A percentile compares a stretch with the other conserved stretches of the same genome.
These are phyloP conservation scores for Globisporangium radiosum DNA, from an alignment of 352 stramenopile species.

Conservation along the genomic window DNA sequence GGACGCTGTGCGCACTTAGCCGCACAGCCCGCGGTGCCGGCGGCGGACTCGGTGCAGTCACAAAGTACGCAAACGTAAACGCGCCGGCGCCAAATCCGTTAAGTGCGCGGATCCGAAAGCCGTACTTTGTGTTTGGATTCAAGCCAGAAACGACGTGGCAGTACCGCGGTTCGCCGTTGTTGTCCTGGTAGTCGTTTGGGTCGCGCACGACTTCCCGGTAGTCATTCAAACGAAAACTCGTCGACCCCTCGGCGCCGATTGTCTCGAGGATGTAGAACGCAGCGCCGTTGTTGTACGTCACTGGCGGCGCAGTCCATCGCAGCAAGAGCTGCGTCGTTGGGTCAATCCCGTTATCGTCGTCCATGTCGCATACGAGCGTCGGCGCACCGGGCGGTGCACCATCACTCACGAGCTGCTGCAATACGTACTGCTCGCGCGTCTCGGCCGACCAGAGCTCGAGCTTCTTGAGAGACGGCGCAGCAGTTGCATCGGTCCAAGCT, in stretches of 20 bases:
- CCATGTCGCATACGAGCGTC: slow-evolving; percentile 31
- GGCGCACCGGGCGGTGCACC: slow-evolving; percentile 54
- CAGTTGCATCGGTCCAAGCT: slow-evolving; percentile 55
- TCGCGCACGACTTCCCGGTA: slow-evolving; percentile 86
- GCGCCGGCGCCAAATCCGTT: slow-evolving; percentile 86
- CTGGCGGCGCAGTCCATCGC: slow-evolving; percentile 56
- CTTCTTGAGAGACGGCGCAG: slow-evolving; percentile 49
- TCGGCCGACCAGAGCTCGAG: slow-evolving; percentile 69
- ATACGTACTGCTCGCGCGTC: slow-evolving; percentile 57
- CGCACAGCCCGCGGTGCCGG: slow-evolving; percentile 55
- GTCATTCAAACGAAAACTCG: slow-evolving; percentile 57
- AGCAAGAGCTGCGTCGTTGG: slow-evolving; percentile 64
- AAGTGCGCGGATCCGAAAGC: slow-evolving; percentile 83
- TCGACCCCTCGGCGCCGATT: slow-evolving; percentile 62
- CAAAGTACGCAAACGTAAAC: slow-evolving; percentile 84
- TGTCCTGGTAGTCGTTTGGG: slow-evolving; percentile 80
- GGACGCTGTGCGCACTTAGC: slow-evolving; percentile 63
- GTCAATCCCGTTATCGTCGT: slow-evolving; percentile 45
- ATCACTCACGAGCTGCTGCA: slow-evolving; percentile 61
- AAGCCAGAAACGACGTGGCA: slow-evolving; percentile 61
- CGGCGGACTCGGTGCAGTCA: slow-evolving; percentile 71
- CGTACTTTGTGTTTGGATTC: slow-evolving; percentile 84
- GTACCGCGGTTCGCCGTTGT: slow-evolving; percentile 70
- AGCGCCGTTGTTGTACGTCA: slow-evolving; percentile 54
- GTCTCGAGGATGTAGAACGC: slow-evolving; percentile 84